Evolutionary conservation across 768 basidiomycete species (phyloP), one percentile per base, ranked within the genome.

Genomic region (Trametes cinnabarina): DNA sequence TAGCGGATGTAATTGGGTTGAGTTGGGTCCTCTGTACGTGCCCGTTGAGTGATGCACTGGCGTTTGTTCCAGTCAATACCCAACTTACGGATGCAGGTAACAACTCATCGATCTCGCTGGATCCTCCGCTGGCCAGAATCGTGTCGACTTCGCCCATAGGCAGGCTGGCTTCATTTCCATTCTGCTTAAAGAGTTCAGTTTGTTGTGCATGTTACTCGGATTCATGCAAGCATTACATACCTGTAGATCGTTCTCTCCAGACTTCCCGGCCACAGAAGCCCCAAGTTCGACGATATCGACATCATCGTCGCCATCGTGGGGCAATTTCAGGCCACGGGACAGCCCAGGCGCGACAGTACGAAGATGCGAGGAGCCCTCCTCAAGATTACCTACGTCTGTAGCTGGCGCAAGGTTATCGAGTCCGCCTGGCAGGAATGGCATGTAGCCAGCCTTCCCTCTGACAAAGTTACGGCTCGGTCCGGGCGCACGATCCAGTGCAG

Each of bases 401-500:
- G 60, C 35, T 19, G 65, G 65, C 47, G 65, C 60, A 41, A 70
- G 62, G 17, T 78, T 75, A 63, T 87, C 86, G 10, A 98, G 76
- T 2, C 97, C 97, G 44, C 97, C 97, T 6, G 97, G 97, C 75
- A 86, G 82, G 72, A 98, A 98, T 1, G 97, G 97, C 9, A 95
- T 84, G 73, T 95, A 85, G 42, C 90, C 89, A 20, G 94, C 90
- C 72, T 96, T 97, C 43, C 97, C 97, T 56, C 95, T 79, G 19
- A 98, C 94, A 72, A 98, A 98, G 54, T 83, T 87, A 52, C 83
- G 80, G 56, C 79, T 80, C 0, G 88, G 82, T 14, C 86, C 92
- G 8, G 94, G 95, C 3, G 91, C 89, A 48, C 96, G 84, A 60
- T 88, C 83, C 57, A 95, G 72, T 26, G 92, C 91, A 2, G 91